phyloP scores from a whole-genome alignment of 305 asterid genomes.

The Galium porrigens region DNA sequence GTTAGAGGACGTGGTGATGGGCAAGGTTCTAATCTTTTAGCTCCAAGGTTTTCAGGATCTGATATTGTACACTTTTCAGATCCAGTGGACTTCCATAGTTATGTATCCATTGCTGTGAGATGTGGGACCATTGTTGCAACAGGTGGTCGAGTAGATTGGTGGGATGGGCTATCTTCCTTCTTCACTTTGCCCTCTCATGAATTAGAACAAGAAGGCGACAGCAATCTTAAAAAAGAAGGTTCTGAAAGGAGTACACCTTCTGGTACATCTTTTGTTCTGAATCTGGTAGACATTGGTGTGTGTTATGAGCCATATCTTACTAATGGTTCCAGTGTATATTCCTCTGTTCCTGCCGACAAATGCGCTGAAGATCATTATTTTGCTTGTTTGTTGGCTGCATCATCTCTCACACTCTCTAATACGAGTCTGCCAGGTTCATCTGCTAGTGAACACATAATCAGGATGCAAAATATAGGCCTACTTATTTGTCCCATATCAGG shows the following conservation, averaged over 20 bases:
- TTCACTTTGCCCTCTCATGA: slow-evolving; percentile 45
- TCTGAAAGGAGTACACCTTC: slow-evolving; percentile 19
- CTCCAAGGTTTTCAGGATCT: slow-evolving; percentile 61
- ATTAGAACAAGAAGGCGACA: slow-evolving; percentile 32
- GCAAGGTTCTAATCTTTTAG: slow-evolving; percentile 69
- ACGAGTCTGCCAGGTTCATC: slow-evolving; percentile 29
- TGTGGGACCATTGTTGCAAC: slow-evolving; percentile 68
- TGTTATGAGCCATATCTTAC: slow-evolving; percentile 64
- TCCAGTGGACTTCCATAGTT: slow-evolving; percentile 41
- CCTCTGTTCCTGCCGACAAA: slow-evolving; percentile 24
- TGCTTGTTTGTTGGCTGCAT: slow-evolving; percentile 78
- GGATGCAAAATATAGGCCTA: slow-evolving; percentile 68
- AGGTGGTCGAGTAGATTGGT: slow-evolving; percentile 98
- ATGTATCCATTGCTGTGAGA: slow-evolving; percentile 44
- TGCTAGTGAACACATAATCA: slow-evolving; percentile 45
- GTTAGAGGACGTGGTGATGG: slow-evolving; percentile 88
- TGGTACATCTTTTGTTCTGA: slow-evolving; percentile 66
- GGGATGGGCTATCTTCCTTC: slow-evolving; percentile 46
- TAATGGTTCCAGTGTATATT: slow-evolving; percentile 23
- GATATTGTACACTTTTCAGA: slow-evolving; percentile 56
- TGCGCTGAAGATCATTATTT: slow-evolving; percentile 31
- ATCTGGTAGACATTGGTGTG: slow-evolving; percentile 74
- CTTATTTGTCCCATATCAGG: slow-evolving; percentile 44
- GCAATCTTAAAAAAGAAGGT: slow-evolving; percentile 24
- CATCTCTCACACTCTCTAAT: slow-evolving; percentile 62